Evolutionary conservation across 352 stramenopile species (phyloP), one percentile per base, ranked within the genome.

Genomic region (Phytophthora melonis): DNA sequence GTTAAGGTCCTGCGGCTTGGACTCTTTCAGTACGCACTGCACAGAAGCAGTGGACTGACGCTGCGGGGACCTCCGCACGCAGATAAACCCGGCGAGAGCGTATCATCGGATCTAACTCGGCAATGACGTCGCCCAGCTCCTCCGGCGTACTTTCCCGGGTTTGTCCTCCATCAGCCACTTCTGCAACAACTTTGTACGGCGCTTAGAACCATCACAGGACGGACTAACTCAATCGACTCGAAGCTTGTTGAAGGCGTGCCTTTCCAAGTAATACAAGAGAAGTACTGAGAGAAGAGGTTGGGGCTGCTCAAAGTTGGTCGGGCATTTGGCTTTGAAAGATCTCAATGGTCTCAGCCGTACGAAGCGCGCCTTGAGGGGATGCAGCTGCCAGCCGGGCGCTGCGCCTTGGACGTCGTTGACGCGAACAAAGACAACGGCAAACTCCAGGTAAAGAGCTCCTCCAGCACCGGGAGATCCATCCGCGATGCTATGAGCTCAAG

Each of bases 91-190:
- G 91, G 98, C 41, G n/a, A 99, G 87, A 1, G 98, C 98, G n/a
- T 92, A 99, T 98, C 25, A 95, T 99, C 5, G 93, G 93, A 81
- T 99, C 97, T 50, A 91, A 87, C 57, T 91, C 84, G 49, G 89
- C 90, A 34, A 99, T 97, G 63, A 99, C 83, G 79, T 99, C 97
- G 76, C 97, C 97, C 19, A 99, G 89, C 77, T 97, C 92, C 76
- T 99, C 97, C 1, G 94, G 98, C n/a, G 78, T 94, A 98, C 67
- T 98, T n/a, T n/a, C n/a, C n/a, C 91, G 39, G 99, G 84, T 84
- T 99, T 99, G 83, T 99, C 97, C 78, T 99, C 98, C 25, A 97
- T 97, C n/a, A 99, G 87, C 98, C 98, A 99, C 82, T 99, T 99
- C 82, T 99, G 96, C 70, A 99, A 87, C 41, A 99, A 84, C 63